A percentile compares a stretch with the other conserved stretches of the same genome.
phyloP scores from a whole-genome alignment of 2,329 filamentous ascomycete species.

The Fusarium foetens region DNA sequence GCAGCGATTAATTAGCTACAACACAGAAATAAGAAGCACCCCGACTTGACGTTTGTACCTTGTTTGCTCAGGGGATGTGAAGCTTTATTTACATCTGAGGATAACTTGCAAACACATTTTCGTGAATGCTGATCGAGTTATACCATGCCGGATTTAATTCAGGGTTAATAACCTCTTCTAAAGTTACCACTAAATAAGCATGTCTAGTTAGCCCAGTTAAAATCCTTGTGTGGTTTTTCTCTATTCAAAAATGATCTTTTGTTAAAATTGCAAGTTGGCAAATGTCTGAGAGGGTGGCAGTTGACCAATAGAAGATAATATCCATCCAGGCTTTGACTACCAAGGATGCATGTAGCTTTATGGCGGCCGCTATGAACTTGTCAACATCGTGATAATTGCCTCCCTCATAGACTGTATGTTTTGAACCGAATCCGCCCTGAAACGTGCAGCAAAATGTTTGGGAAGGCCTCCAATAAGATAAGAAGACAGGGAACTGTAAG shows the following conservation, averaged over 20 bases:
- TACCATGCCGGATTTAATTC: too few species aligned
- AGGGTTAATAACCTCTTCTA: too few species aligned
- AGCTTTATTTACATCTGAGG: too few species aligned
- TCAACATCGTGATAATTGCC: neutral
- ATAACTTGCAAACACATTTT: too few species aligned
- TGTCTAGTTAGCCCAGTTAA: neutral
- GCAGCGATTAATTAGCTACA: too few species aligned
- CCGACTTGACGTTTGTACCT: too few species aligned
- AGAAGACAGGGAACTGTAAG: neutral
- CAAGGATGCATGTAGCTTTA: neutral
- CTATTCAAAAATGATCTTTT: neutral
- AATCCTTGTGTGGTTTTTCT: neutral
- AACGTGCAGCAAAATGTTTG: slow-evolving; percentile 5
- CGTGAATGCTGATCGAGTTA: too few species aligned
- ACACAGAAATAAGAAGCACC: too few species aligned
- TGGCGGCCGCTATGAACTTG: slow-evolving; percentile 23
- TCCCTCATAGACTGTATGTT: neutral
- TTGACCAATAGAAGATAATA: too few species aligned
- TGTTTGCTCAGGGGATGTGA: too few species aligned
- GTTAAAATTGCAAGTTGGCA: neutral
- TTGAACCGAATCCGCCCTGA: slow-evolving; percentile 2
- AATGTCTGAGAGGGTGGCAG: neutral
- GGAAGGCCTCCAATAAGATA: slow-evolving; percentile 6
- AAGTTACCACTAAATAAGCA: neutral
- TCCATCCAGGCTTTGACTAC: neutral